Conservation (phyloP, 2,329 filamentous ascomycete species). For the Fusarium secorum region DNA sequence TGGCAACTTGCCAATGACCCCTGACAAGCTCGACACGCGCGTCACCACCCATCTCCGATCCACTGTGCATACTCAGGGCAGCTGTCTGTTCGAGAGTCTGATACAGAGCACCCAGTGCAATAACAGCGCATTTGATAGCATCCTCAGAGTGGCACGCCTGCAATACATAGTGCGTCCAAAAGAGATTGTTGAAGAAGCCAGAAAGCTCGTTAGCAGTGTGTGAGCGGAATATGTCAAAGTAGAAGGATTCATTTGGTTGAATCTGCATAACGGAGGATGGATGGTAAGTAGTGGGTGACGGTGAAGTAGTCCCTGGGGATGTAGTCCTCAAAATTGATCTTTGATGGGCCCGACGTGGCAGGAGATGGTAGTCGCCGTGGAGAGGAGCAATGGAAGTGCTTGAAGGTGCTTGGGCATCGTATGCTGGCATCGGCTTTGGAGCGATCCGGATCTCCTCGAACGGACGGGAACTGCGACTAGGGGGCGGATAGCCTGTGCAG, state of each 20-base stretch:
- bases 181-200: constrained; percentile 71
- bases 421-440: constrained; percentile 52
- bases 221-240: constrained; percentile 68
- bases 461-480: constrained; percentile 56
- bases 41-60: constrained; percentile 16
- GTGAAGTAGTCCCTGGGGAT: constrained; percentile 38
- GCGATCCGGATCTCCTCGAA: constrained; percentile 60
- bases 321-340: constrained; percentile 27
- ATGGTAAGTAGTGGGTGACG: constrained; percentile 49
- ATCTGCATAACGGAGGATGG: constrained; percentile 58
- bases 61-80: constrained; percentile 54
- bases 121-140: constrained; percentile 70
- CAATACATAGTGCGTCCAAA: constrained; percentile 70
- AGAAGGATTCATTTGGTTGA: constrained; percentile 60
- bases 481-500: constrained; percentile 70
- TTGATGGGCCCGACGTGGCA: constrained; percentile 45
- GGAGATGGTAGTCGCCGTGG: constrained; percentile 41
- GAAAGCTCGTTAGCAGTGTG: constrained; percentile 70
- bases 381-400: constrained; percentile 20
- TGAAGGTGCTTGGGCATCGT: constrained; percentile 30
- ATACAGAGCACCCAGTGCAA: constrained; percentile 72
- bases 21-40: constrained; percentile 46
- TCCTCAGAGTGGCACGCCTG: constrained; percentile 69
- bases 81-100: constrained; percentile 69
- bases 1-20: constrained; percentile 66